Base-by-base conservation (phyloP, 129 eudicot species). In the Rutidosis leptorrhynchoides region DNA sequence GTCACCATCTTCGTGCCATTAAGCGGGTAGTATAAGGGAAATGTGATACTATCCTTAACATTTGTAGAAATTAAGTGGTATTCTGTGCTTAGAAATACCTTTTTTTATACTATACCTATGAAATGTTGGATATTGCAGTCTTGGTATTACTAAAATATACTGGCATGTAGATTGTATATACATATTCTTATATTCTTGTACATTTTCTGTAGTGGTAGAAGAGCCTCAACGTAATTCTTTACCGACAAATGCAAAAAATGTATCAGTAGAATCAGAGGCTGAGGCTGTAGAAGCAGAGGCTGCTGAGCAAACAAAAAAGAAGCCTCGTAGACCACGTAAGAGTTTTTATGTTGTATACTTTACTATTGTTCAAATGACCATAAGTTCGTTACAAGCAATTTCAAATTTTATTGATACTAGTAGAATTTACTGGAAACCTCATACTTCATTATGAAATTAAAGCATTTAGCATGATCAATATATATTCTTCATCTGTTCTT, bases 301-400 rank as follows among this genome's bases (percentile, higher is more conserved):
- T n/a, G n/a, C n/a, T n/a, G n/a, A 81, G 56, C 74, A 63, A 65
- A 83, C 79, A 29, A 81, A 58, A 71, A 83, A 33, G 63, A 85
- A 78, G 49, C 79, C 73, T 22, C 96, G 56, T 33, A 80, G 86
- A 64, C 80, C 77, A 71, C 90, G 97, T 89, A 89, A 89, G 90
- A 60, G 45, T 74, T 48, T 22, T 33, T 35, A 40, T 65, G 45
- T 51, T 45, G 6, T 46, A 69, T 15, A 77, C 19, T 32, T 26
- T 56, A 23, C 67, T 68, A 26, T 19, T 29, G 48, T 58, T 35
- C 56, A 54, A 23, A 26, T 64, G 17, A 48, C 59, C 46, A 40
- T 11, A 11, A 40, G 46, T 40, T 40, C 46, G 3, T 15, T 15
- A 58, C 30, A 27, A 14, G 19, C 21, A 23, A n/a, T 16, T 15